Percentiles rank a stretch among this genome's conserved stretches.
Conservation (phyloP, 805 yeast genomes). For the Kockiozyma suomiensis region DNA sequence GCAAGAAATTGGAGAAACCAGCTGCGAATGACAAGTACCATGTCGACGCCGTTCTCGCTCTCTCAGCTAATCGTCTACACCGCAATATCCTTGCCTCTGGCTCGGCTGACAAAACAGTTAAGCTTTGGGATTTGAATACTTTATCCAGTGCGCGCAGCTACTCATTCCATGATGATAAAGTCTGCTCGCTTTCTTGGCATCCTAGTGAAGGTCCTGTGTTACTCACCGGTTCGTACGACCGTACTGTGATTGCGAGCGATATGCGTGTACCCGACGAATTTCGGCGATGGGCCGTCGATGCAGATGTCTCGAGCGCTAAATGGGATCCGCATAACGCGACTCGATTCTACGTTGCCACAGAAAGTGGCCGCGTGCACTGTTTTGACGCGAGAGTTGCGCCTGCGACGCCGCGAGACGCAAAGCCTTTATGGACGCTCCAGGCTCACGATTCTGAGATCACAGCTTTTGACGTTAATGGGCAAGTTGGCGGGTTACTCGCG, state of each 20-base stretch:
- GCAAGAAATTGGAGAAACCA: slow-evolving; percentile 56
- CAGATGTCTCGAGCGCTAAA: slow-evolving; percentile 80
- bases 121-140: slow-evolving; percentile 86
- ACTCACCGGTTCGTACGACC: slow-evolving; percentile 91
- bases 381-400: slow-evolving; percentile 70
- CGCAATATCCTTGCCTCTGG: slow-evolving; percentile 88
- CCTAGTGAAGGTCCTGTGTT: slow-evolving; percentile 52
- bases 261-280: slow-evolving; percentile 68
- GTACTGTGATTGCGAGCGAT: slow-evolving; percentile 73
- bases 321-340: slow-evolving; percentile 59
- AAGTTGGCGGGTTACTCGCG: slow-evolving; percentile 70
- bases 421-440: slow-evolving; percentile 90
- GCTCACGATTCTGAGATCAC: slow-evolving; percentile 97
- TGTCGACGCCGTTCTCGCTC: slow-evolving; percentile 88
- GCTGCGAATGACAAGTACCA: slow-evolving; percentile 71
- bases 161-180: slow-evolving; percentile 74
- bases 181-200: slow-evolving; percentile 89
- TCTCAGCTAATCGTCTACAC: slow-evolving; percentile 78
- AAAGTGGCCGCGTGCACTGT: slow-evolving; percentile 83
- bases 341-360: slow-evolving; percentile 83
- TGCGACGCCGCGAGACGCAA: slow-evolving; percentile 43
- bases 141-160: slow-evolving; percentile 80
- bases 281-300: slow-evolving; percentile 66
- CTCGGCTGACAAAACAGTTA: slow-evolving; percentile 92
- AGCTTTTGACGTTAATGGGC: slow-evolving; percentile 67